Evolutionary conservation across 2,329 filamentous ascomycete genomes (phyloP).

Genomic region (Clonostachys rosea): DNA sequence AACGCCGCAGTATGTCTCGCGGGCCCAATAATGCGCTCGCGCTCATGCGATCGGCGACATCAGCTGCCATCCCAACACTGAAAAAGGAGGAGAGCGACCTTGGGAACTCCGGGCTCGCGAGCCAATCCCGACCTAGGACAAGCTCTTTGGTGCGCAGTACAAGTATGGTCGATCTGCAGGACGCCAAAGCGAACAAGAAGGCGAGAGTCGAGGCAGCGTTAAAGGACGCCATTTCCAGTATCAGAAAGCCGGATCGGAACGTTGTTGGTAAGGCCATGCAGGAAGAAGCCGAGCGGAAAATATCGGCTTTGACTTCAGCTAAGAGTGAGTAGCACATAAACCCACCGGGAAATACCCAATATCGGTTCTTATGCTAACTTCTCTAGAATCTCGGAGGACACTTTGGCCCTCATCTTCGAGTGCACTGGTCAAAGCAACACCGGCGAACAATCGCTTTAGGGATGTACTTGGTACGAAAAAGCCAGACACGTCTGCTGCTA

Average conservation of each 20-base stretch:
- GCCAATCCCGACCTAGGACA: neutral
- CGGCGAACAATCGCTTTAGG: slow-evolving; percentile 48
- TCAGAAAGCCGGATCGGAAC: slow-evolving; percentile 73
- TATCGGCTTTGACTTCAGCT: slow-evolving; percentile 34
- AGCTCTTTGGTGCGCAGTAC: slow-evolving; percentile 21
- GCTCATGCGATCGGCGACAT: slow-evolving; percentile 63
- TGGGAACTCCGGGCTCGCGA: neutral
- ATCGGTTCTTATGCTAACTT: neutral
- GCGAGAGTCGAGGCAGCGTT: slow-evolving; percentile 66
- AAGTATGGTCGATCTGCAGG: slow-evolving; percentile 45
- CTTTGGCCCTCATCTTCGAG: slow-evolving; percentile 13
- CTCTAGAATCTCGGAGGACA: slow-evolving; percentile 36
- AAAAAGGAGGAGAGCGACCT: slow-evolving; percentile 66
- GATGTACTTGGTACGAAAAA: slow-evolving; percentile 35
- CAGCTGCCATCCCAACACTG: slow-evolving; percentile 51
- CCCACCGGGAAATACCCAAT: slow-evolving; percentile 2
- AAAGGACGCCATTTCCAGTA: slow-evolving; percentile 65
- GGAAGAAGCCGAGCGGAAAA: slow-evolving; percentile 61
- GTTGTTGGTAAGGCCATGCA: slow-evolving; percentile 63
- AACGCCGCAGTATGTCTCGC: slow-evolving; percentile 46
- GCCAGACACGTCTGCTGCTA: slow-evolving; percentile 2
- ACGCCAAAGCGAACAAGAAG: slow-evolving; percentile 59
- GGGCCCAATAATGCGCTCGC: slow-evolving; percentile 56
- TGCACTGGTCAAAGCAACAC: slow-evolving; percentile 53
- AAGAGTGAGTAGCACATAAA: slow-evolving; percentile 35